phyloP scores from a whole-genome alignment of 768 basidiomycete genomes.

The Xanthoconium purpureum region DNA sequence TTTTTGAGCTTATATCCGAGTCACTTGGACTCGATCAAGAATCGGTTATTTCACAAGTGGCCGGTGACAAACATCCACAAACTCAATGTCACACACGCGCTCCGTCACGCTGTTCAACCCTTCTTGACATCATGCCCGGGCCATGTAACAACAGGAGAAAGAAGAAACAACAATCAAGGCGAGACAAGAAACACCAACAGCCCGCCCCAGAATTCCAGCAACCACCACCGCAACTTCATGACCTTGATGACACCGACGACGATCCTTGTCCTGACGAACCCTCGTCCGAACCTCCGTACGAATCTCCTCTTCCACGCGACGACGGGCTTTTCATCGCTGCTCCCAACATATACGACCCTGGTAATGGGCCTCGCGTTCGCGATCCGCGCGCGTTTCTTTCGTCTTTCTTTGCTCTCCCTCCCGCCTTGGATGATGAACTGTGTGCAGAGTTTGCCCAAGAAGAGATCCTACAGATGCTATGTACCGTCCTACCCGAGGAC shows the following conservation, averaged over 20 bases:
- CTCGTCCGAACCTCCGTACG: not conserved
- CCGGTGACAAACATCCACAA: conserved; percentile 17
- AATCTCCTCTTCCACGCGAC: not conserved
- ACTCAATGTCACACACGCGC: conserved; percentile 30
- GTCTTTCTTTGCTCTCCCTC: conserved; percentile 65
- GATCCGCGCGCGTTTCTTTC: conserved; percentile 62
- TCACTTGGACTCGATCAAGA: conserved; percentile 14
- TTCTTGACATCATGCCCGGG: conserved; percentile 49
- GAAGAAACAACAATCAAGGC: conserved; percentile 35
- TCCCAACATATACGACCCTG: conserved; percentile 74
- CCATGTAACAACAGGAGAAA: conserved; percentile 54
- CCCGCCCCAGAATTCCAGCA: not conserved
- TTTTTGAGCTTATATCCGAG: conserved; percentile 15
- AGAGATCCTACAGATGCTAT: conserved; percentile 72
- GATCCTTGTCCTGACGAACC: conserved; percentile 9
- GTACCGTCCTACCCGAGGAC: conserved; percentile 67
- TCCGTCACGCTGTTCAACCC: conserved; percentile 23
- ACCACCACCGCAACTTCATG: not conserved
- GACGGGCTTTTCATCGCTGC: conserved; percentile 32
- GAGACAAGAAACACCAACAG: conserved; percentile 29
- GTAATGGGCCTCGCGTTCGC: conserved; percentile 74
- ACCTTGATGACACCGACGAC: conserved; percentile 4
- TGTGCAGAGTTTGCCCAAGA: conserved; percentile 77
- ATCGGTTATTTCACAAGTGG: conserved; percentile 10
- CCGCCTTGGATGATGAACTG: conserved; percentile 58